A percentile compares a stretch with the other conserved stretches of the same genome.
phyloP scores from a whole-genome alignment of 2,329 filamentous ascomycete genomes.

The Phialemoniopsis sp. region DNA sequence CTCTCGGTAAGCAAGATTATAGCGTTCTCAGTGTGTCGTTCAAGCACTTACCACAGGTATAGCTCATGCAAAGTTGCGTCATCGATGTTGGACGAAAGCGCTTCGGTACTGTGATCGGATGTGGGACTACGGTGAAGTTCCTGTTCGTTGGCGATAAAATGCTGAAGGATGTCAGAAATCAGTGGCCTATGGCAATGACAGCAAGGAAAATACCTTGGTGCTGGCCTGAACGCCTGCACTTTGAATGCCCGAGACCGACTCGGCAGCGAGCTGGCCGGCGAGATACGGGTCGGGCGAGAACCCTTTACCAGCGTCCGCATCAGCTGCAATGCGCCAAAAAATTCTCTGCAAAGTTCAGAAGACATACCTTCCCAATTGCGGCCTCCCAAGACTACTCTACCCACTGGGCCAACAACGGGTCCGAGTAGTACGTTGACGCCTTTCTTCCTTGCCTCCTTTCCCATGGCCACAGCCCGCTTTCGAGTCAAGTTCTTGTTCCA shows the following conservation, averaged over 20 bases:
- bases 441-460: constrained; percentile 68
- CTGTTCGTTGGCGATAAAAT: constrained; percentile 55
- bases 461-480: constrained; percentile 68
- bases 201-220: constrained; percentile 42
- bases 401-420: constrained; percentile 66
- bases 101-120: constrained; percentile 37
- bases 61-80: constrained; percentile 40
- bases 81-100: constrained; percentile 34
- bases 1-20: too few species aligned
- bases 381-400: constrained; percentile 55
- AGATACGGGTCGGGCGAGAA: constrained; percentile 56
- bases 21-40: too few species aligned
- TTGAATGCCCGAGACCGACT: constrained; percentile 66
- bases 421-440: constrained; percentile 75
- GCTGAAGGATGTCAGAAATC: constrained; percentile 31
- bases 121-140: constrained; percentile 50
- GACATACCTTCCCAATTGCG: constrained; percentile 50
- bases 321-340: too few species aligned
- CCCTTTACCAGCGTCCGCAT: constrained; percentile 11
- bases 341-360: constrained; percentile 20
- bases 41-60: constrained; percentile 44
- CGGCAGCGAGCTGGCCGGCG: constrained; percentile 33
- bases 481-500: constrained; percentile 73
- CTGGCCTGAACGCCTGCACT: constrained; percentile 67
- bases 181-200: too few species aligned